These are phyloP conservation scores for Globisporangium iwayamae DNA, from an alignment of 352 stramenopile species.

Conservation along the genomic window DNA sequence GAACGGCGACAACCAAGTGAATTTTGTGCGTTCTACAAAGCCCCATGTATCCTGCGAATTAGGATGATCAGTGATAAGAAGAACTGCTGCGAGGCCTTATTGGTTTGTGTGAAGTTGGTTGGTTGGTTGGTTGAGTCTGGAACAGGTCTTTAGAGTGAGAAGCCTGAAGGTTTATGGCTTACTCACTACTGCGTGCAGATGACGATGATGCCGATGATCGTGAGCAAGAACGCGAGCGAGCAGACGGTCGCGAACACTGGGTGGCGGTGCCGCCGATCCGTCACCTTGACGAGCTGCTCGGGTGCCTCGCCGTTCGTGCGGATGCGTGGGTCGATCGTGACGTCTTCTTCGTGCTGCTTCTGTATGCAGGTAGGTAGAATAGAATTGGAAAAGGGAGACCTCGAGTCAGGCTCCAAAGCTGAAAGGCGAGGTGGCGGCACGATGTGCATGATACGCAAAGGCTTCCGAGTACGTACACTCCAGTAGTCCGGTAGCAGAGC, in stretches of 20 bases:
- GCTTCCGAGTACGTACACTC: slow-evolving; percentile 22
- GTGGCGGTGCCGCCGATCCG: slow-evolving; percentile 59
- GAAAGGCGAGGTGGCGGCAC: no score
- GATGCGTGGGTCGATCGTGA: slow-evolving; percentile 25
- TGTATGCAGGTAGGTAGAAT: no score
- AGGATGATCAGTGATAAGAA: neutral
- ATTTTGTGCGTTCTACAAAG: neutral
- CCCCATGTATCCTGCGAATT: neutral
- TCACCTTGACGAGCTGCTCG: slow-evolving; percentile 76
- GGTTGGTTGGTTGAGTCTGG: neutral
- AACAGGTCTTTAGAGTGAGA: no score
- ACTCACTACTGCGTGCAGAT: slow-evolving; percentile 37
- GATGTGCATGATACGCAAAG: no score
- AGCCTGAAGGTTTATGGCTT: neutral
- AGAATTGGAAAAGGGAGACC: no score
- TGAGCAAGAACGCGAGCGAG: slow-evolving; percentile 59
- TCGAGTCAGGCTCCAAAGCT: no score
- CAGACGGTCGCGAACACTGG: slow-evolving; percentile 69
- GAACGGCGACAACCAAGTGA: neutral
- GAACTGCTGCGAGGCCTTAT: neutral
- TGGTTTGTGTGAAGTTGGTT: neutral
- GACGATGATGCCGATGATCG: slow-evolving; percentile 64
- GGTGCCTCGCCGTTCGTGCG: slow-evolving; percentile 51
- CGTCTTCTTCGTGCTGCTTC: neutral
- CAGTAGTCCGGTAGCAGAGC: slow-evolving; percentile 52